Evolutionary conservation across 352 stramenopile genomes (phyloP), one percentile per base, ranked within the genome.

Genomic region (Phytophthora citricola): DNA sequence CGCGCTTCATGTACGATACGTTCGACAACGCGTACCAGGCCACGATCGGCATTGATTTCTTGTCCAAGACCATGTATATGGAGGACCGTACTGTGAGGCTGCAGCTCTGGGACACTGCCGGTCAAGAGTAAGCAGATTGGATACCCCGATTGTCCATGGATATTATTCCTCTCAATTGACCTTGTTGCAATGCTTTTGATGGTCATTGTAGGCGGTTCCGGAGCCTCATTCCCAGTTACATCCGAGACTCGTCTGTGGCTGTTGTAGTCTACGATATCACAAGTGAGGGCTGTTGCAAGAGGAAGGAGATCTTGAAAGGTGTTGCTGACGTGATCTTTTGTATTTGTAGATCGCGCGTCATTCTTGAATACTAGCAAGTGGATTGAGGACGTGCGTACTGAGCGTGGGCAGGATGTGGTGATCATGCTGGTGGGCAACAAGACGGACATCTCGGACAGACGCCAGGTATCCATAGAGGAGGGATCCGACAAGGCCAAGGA

Each of bases 381-480:
- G 98, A 98, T 99, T 29, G 97, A 99, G 76, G 98, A 99, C 69
- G 97, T 99, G 32, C 90, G 98, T 41, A 96, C 92, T 36, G 98
- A 99, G 75, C 89, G 98, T 58, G 98, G 97, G 39, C 97, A 98
- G 63, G 97, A 99, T 76, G 98, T 99, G 26, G 94, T 99, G 38
- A 99, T 99, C 85, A 99, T 99, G 83, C 82, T 99, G 8, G 98
- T 99, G 34, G 98, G 98, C 54, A 99, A 99, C 83, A 99, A 99
- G 85, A 99, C 97, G 38, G 98, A 99, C 79, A 93, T 99, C 46
- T 98, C 93, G 44, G 98, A 99, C 66, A 97, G 98, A 60, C 89
- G 91, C 48, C 92, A 99, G 71, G 95, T 99, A 8, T 97, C 94
- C 40, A 98, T 98, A 49, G 97, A 99, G 70, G 98, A 99, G 71